These are phyloP conservation scores for Fraxinus sp. DNA, from an alignment of 305 asterid species.

Conservation along the genomic window DNA sequence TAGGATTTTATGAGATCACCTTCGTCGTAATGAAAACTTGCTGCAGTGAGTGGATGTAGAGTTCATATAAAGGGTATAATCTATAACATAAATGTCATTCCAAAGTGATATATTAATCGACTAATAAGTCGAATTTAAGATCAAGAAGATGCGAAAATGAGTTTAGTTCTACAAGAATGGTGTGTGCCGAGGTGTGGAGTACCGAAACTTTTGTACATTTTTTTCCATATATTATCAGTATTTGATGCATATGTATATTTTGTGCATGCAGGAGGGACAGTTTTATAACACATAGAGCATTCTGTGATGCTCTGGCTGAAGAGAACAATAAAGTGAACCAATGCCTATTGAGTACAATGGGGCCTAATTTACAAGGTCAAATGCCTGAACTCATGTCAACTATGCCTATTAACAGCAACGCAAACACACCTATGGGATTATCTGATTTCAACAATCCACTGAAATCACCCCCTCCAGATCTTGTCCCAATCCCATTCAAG, in stretches of 20 bases:
- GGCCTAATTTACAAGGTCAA: constrained; percentile 42
- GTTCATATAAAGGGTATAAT: neutral
- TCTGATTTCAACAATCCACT: constrained; percentile 60
- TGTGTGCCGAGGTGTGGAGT: neutral
- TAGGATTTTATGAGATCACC: neutral
- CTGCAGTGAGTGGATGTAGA: neutral
- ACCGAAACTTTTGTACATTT: neutral
- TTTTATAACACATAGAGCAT: constrained; percentile 90
- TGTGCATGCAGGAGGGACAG: constrained; percentile 70
- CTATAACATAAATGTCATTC: neutral
- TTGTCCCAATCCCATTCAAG: constrained; percentile 67
- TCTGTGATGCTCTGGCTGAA: constrained; percentile 80
- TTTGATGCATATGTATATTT: neutral
- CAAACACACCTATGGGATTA: constrained; percentile 39
- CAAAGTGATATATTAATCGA: neutral
- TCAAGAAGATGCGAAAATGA: neutral
- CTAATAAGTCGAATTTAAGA: neutral
- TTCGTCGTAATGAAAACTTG: neutral
- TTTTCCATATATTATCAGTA: neutral
- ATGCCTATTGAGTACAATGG: constrained; percentile 39
- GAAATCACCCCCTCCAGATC: constrained; percentile 62
- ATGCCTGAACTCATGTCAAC: constrained; percentile 52
- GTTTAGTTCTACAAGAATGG: neutral
- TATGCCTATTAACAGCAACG: constrained; percentile 31
- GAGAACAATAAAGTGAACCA: constrained; percentile 81